Evolutionary conservation across 2,329 filamentous ascomycete species (phyloP).

Genomic region (Myrmaecium sp.): DNA sequence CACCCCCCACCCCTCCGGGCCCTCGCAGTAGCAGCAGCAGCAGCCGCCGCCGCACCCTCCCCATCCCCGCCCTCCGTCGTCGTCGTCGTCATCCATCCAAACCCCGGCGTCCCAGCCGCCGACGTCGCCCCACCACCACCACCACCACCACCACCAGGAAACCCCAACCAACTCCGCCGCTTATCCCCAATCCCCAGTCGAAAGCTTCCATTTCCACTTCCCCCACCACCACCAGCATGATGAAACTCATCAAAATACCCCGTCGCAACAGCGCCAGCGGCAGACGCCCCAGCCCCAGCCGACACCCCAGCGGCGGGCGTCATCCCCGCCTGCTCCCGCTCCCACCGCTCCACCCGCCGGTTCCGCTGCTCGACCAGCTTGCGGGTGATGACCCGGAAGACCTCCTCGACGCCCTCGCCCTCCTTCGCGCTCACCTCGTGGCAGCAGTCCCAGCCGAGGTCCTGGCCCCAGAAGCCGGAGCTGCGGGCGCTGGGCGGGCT

Average conservation of each 20-base stretch:
- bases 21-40: background rate
- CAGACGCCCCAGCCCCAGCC: no score
- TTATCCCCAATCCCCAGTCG: constrained; percentile 42
- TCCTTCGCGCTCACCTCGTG: constrained; percentile 92
- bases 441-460: constrained; percentile 90
- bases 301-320: constrained; percentile 27
- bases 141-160: constrained; percentile 24
- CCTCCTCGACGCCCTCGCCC: constrained; percentile 90
- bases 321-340: constrained; percentile 24
- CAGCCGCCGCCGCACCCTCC: background rate
- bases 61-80: constrained; percentile 19
- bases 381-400: constrained; percentile 78
- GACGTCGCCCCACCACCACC: constrained; percentile 12
- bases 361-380: constrained; percentile 63
- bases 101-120: constrained; percentile 18
- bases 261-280: constrained; percentile 13
- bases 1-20: background rate
- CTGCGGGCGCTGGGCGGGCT: constrained; percentile 35
- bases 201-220: constrained; percentile 40
- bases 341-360: constrained; percentile 34
- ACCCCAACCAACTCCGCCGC: constrained; percentile 48
- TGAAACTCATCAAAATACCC: constrained; percentile 33
- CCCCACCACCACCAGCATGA: no score
- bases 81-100: constrained; percentile 13
- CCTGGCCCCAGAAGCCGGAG: constrained; percentile 76